A percentile compares a stretch with the other conserved stretches of the same genome.
phyloP scores from a whole-genome alignment of 202 grass and related monocot species.

The Digitaria exilis region DNA sequence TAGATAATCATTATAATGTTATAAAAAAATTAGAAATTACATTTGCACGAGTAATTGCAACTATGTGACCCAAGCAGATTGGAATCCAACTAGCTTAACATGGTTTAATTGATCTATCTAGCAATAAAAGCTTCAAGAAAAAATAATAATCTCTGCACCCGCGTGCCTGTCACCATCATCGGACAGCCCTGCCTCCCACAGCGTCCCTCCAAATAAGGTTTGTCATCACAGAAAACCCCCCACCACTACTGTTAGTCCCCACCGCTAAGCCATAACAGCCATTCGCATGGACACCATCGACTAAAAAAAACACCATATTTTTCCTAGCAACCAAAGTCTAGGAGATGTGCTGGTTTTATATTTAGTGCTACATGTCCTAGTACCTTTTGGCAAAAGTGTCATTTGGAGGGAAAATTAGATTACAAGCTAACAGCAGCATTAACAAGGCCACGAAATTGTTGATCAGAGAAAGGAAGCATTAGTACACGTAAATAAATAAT shows the following conservation, averaged over 20 bases:
- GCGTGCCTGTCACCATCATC: too few species aligned
- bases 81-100: too few species aligned
- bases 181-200: too few species aligned
- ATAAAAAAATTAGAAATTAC: too few species aligned
- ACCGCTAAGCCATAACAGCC: background rate
- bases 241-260: background rate
- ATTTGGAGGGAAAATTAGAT: conserved; percentile 17
- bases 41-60: too few species aligned
- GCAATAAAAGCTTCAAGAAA: too few species aligned
- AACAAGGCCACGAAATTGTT: conserved; percentile 22
- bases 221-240: background rate
- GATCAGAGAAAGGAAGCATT: background rate
- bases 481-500: conserved; percentile 5
- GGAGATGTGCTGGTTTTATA: background rate
- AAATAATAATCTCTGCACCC: too few species aligned
- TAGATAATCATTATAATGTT: too few species aligned
- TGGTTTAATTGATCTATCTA: too few species aligned
- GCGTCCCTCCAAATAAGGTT: too few species aligned
- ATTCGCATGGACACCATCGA: background rate
- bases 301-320: background rate
- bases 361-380: background rate
- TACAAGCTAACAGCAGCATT: conserved; percentile 50
- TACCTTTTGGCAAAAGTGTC: conserved; percentile 14
- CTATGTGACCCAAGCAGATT: too few species aligned
- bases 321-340: background rate